phyloP scores from a whole-genome alignment of 306 rosid genomes.

The Prosopis cineraria region DNA sequence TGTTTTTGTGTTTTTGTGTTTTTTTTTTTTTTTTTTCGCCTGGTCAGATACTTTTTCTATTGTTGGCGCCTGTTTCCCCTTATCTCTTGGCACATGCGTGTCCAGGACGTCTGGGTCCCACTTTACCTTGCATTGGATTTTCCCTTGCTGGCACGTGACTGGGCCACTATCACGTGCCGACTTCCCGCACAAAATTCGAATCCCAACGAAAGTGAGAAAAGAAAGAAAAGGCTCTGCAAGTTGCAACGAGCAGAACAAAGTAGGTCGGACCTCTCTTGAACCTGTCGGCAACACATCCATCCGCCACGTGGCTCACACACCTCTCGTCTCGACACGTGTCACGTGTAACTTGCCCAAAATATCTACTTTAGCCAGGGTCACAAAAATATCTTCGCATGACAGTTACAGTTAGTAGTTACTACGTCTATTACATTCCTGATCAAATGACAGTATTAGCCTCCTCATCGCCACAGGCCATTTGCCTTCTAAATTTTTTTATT shows the following conservation, averaged over 20 bases:
- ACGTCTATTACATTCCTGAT: too few species aligned
- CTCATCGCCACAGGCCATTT: too few species aligned
- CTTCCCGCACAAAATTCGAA: not conserved
- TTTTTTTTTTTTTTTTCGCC: too few species aligned
- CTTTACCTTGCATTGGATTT: not conserved
- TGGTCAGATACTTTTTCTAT: too few species aligned
- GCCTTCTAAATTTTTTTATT: too few species aligned
- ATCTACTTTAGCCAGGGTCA: too few species aligned
- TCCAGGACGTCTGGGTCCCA: not conserved
- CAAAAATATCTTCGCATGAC: too few species aligned
- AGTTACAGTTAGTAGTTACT: too few species aligned
- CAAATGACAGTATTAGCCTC: too few species aligned
- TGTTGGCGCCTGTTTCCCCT: too few species aligned
- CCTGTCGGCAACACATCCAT: slow-evolving; percentile 37
- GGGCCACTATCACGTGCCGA: not conserved
- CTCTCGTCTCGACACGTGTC: slow-evolving; percentile 17
- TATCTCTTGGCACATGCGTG: too few species aligned
- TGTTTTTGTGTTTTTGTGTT: too few species aligned
- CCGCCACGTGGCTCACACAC: not conserved
- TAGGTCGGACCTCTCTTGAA: not conserved
- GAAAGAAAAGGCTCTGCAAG: not conserved
- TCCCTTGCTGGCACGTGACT: not conserved
- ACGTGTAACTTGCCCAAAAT: not conserved
- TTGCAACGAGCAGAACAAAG: not conserved
- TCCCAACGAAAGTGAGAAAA: not conserved